Base-by-base conservation (phyloP, 441 rosid genomes). In the Heliophila coronopifolia region DNA sequence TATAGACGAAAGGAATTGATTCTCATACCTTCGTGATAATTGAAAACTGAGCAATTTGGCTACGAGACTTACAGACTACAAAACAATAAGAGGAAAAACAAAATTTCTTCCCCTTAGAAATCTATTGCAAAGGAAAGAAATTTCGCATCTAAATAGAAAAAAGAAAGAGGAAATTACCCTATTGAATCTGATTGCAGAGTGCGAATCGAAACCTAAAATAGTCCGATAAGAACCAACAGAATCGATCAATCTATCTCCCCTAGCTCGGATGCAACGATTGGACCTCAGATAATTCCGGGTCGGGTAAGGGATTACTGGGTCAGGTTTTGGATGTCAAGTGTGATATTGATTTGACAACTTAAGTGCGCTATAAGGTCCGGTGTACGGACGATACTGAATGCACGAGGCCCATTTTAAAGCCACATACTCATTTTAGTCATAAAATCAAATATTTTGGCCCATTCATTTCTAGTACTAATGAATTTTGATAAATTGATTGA, bases 261-360 rank as follows among this genome's bases (percentile, higher is more conserved):
- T 38, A 14, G 19, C 18, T 43, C 35, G 2, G 39, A 14, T 20
- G 40, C 39, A 34, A 40, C 63, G 58, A 50, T 57, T 57, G 63
- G 58, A 56, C 69, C 63, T 50, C 69, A 9, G 49, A 43, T 50
- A 1, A 13, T 24, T 9, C 54, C 69, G 69, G 64, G 64, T 65
- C 69, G 64, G 64, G 64, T 57, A 14, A 2, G n/a, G 1, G 1
- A 0, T 23, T 19, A 20, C 15, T 12, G 49, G 61, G 43, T 30
- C 54, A 19, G 58, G 48, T 42, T 34, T 1, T 56, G 19, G 35
- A 34, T 26, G 18, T 48, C 32, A 3, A 27, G 5, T 12, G 12
- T 8, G 2, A 7, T 25, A 3, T 16, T 32, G 20, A 2, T 15
- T 40, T 6, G 5, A 5, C 19, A 24, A 13, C 12, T 7, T 0